Evolutionary conservation across 2,329 filamentous ascomycete species (phyloP).

Genomic region (Colletotrichum orchidophilum): DNA sequence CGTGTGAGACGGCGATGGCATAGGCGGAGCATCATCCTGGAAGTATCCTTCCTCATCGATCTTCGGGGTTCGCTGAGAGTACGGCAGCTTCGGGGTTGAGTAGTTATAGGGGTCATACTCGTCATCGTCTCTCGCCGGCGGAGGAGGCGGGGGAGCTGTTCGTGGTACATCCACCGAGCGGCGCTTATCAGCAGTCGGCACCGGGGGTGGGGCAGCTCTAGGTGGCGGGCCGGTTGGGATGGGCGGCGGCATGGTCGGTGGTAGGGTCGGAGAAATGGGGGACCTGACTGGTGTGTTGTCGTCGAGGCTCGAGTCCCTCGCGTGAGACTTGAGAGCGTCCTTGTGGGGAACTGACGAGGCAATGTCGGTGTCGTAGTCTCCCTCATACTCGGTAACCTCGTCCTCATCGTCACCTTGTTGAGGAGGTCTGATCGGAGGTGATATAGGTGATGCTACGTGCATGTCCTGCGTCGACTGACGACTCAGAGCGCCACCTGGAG

Average conservation of each 20-base stretch:
- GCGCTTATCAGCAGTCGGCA: constrained; percentile 66
- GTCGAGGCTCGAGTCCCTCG: constrained; percentile 79
- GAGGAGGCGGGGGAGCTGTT: constrained; percentile 73
- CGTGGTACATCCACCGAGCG: constrained; percentile 77
- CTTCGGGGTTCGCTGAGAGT: constrained; percentile 46
- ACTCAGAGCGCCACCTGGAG: constrained; percentile 60
- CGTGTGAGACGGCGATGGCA: constrained; percentile 48
- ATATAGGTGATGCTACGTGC: constrained; percentile 52
- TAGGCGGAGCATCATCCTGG: constrained; percentile 46
- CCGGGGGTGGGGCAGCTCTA: constrained; percentile 70
- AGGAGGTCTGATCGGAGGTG: constrained; percentile 50
- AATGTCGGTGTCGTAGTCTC: constrained; percentile 98
- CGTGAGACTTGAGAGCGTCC: constrained; percentile 87
- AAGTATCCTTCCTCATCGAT: constrained; percentile 60
- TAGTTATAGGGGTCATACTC: constrained; percentile 77
- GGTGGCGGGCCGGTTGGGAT: constrained; percentile 64
- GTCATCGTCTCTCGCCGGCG: constrained; percentile 65
- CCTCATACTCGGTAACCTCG: constrained; percentile 93
- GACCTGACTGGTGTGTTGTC: constrained; percentile 71
- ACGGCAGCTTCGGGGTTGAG: constrained; percentile 46
- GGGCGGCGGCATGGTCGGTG: constrained; percentile 63
- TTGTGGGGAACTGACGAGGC: constrained; percentile 93
- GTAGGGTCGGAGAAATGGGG: constrained; percentile 53
- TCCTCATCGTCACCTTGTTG: constrained; percentile 74
- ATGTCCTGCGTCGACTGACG: constrained; percentile 69